A percentile compares a stretch with the other conserved stretches of the same genome.
Evolutionary conservation across 1,284 basidiomycete genomes (phyloP).

Genomic region (Irpex lacteus): DNA sequence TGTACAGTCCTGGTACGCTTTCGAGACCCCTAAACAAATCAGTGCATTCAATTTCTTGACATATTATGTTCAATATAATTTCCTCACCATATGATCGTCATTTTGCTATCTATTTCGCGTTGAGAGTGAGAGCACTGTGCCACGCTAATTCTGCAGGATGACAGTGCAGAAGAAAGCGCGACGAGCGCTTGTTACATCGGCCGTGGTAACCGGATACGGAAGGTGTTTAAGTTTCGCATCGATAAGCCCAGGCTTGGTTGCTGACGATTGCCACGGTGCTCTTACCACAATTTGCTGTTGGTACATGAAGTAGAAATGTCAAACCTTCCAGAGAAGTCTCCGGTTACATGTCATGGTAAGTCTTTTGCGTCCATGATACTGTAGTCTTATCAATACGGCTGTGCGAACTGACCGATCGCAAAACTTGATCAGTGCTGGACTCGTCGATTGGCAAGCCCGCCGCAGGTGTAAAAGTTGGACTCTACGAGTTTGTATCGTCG

Average conservation of each 20-base stretch:
- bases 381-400: neutral
- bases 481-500: slow-evolving; percentile 38
- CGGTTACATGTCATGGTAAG: slow-evolving; percentile 86
- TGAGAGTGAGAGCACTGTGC: neutral
- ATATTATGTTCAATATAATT: too few relatives aligned
- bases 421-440: slow-evolving; percentile 73
- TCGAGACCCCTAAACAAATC: too few relatives aligned
- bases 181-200: neutral
- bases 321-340: slow-evolving; percentile 48
- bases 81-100: too few relatives aligned
- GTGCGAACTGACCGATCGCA: neutral
- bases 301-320: slow-evolving; percentile 35
- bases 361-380: neutral
- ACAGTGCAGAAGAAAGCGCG: neutral
- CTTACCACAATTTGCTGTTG: slow-evolving; percentile 14
- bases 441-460: slow-evolving; percentile 82
- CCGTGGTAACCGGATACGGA: neutral
- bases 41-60: too few relatives aligned
- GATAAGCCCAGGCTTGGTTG: neutral
- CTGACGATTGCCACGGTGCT: neutral
- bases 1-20: neutral
- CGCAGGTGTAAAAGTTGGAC: slow-evolving; percentile 55
- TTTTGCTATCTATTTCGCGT: too few relatives aligned
- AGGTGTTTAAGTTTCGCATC: neutral
- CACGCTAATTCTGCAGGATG: too few relatives aligned